Base-by-base conservation (phyloP, 164 flowering plant species). In the Sextonia rubra region DNA sequence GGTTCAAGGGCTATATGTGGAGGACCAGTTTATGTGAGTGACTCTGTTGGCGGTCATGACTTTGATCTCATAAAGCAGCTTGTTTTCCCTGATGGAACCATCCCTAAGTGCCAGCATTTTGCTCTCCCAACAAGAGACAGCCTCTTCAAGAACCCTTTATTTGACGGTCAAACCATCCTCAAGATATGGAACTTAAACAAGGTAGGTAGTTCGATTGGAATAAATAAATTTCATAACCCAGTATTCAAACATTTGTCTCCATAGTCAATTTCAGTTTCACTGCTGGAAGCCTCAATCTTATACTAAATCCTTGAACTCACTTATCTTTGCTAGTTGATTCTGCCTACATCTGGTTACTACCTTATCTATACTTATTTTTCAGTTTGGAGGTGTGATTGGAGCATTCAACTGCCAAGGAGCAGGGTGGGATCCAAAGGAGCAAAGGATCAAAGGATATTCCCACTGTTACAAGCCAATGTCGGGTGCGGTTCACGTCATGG, bases 361-460 rank as follows among this genome's bases (percentile, higher is more conserved):
- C 14, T 20, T 2, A 20, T 20, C 7, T 52, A 52, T 52, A 52
- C 58, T 15, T 52, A 20, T 27, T 74, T 32, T 66, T 24, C 80
- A 91, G 98, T 91, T 77, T 80, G 93, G 93, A 71, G 98, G 97
- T 1, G 93, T 91, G 5, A 69, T 93, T 27, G 95, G 95, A 65
- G 93, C 94, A 27, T 93, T 91, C 80, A 93, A 93, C 82, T 90
- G 97, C 77, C 98, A 93, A 84, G 97, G 98, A 71, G 97, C 90
- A 2, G 93, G 97, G 0, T 91, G 97, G 97, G 89, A 90, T 78
- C 81, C 87, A 0, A 82, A 86, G 74, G 90, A 87, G 77, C 76
- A 70, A 30, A 87, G 87, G 79, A 87, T 91, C 81, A 88, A 75
- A 71, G 93, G 98, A 66, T 76, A 84, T 72, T 47, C 93, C 7